Percentiles rank a stretch among this genome's conserved stretches.
These are phyloP conservation scores for Cordyceps cicadae DNA, from an alignment of 2,329 filamentous ascomycete species.

Conservation along the genomic window DNA sequence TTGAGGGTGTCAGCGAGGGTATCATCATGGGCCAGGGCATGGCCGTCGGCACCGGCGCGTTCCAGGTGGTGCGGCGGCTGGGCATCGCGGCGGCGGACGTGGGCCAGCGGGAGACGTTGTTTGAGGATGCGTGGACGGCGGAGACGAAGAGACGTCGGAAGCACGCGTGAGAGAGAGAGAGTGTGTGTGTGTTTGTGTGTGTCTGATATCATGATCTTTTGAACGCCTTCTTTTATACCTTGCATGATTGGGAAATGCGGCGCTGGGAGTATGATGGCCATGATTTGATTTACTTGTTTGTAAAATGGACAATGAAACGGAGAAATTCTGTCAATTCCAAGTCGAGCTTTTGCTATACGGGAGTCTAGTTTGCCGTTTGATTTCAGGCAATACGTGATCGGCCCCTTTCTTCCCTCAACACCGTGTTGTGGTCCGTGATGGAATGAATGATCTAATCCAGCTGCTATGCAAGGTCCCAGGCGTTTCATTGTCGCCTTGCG, in stretches of 20 bases:
- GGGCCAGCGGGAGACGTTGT: constrained; percentile 51
- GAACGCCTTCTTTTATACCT: neutral
- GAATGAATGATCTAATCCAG: too few species aligned
- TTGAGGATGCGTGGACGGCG: constrained; percentile 59
- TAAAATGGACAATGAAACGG: neutral
- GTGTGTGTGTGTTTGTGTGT: neutral
- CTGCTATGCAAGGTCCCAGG: too few species aligned
- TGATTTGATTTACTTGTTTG: neutral
- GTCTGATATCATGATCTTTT: constrained; percentile 1
- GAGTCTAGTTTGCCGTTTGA: too few species aligned
- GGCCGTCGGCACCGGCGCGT: constrained; percentile 80
- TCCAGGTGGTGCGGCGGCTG: constrained; percentile 76
- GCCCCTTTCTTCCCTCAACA: too few species aligned
- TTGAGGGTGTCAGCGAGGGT: constrained; percentile 90
- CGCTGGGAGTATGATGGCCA: neutral
- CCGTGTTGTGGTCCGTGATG: too few species aligned
- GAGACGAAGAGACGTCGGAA: constrained; percentile 17
- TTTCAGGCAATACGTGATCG: too few species aligned
- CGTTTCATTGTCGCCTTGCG: too few species aligned
- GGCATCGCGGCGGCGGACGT: constrained; percentile 56
- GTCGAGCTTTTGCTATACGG: too few species aligned
- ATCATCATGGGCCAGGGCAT: constrained; percentile 99
- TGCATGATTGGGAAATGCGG: neutral
- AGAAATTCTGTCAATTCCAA: too few species aligned
- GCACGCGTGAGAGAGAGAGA: neutral